Conservation (phyloP, 257 asterid genomes). For the Solanum microdontum region DNA sequence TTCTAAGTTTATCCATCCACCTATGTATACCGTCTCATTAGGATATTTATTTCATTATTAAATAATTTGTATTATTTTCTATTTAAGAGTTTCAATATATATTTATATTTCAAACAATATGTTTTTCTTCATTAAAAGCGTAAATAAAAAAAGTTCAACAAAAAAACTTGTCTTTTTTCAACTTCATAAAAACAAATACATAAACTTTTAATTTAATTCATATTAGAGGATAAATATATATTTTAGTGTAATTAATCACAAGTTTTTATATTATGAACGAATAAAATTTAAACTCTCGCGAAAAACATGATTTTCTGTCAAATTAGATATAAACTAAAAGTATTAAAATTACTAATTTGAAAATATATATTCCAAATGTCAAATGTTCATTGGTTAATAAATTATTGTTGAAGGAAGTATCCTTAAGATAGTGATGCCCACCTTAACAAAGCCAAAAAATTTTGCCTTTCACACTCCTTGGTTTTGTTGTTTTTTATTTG, state of each 20-base stretch:
- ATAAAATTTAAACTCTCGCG: background rate
- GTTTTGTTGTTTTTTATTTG: background rate
- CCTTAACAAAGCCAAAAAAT: background rate
- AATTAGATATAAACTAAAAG: background rate
- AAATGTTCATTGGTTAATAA: background rate
- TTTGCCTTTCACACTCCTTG: background rate
- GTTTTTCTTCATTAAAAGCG: no score
- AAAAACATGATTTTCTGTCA: background rate
- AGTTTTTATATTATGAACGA: background rate
- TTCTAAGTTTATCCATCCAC: background rate
- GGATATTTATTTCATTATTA: background rate
- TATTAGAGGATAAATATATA: background rate
- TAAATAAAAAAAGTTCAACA: background rate
- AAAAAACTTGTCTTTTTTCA: no score
- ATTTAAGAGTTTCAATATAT: no score
- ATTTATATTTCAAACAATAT: no score
- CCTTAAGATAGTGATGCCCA: background rate
- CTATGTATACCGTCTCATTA: background rate
- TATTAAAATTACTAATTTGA: background rate
- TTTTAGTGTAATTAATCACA: background rate
- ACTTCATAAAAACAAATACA: background rate
- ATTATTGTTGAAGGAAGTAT: background rate
- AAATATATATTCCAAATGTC: background rate
- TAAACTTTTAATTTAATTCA: background rate
- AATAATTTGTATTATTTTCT: background rate